Base-by-base conservation (phyloP, 2,329 filamentous ascomycete genomes). In the Pyrenophora seminiperda region DNA sequence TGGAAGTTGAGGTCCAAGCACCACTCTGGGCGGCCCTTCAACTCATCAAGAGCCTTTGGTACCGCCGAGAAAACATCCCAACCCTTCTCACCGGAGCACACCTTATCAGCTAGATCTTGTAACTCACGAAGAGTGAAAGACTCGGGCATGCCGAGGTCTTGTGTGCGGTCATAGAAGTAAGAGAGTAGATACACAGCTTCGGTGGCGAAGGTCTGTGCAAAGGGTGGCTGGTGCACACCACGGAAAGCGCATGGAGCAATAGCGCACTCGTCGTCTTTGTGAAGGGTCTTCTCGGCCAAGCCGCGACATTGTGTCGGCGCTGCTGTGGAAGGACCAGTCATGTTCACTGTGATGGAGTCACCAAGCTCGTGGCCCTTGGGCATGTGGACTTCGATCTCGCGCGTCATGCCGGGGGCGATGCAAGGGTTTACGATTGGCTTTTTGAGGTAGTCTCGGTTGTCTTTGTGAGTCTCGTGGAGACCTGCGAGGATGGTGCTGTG, bases 1-100 rank as follows among this genome's bases (percentile, higher is more conserved):
- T 97, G 97, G 71, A 97, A 99, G 79, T 90, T 99, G 64, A 99
- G 79, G 75, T 99, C 94, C 65, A 99, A 77, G 76, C 94, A 99
- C 75, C 88, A 90, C 75, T 99, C 92, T 2, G 94, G 91, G 50
- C 93, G 84, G 54, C 83, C 91, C 45, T 80, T 78, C 24, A 99
- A 81, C 77, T 97, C 91, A 1, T 87, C 81, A 42, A 97, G 73
- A 0, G 93, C 95, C 15, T 84, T 86, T 5, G 88, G 86, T 17
- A 97, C 81, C 49, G 83, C 83, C 47, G 82, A 79, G 70, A 99
- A 99, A 0, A 90, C 81, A 59, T 87, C 86, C 94, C 94, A 99
- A 27, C 81, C 79, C 14, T 79, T 68, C 71, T 88, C 83, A 24
- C 92, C 92, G 50, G 84, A 83, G 74, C 94, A 99, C 9, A 99